phyloP scores from a whole-genome alignment of 495 filamentous ascomycete genomes.

The Penicillium verhagenii region DNA sequence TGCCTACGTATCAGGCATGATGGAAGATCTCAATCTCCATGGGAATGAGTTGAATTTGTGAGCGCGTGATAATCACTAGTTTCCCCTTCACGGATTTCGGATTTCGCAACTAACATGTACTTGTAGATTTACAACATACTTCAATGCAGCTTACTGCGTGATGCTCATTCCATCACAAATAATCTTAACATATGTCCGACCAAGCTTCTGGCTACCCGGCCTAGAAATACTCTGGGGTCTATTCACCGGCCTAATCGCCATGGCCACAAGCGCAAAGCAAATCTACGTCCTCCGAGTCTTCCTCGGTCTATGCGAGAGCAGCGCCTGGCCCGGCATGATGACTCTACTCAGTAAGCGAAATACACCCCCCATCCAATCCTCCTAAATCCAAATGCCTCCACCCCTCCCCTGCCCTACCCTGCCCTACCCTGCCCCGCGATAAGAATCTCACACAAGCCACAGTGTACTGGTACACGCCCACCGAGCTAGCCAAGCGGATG shows the following conservation, averaged over 20 bases:
- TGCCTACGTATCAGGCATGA: slow-evolving; percentile 47
- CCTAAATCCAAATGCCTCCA: too few species aligned
- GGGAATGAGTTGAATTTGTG: slow-evolving; percentile 47
- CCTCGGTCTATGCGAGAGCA: slow-evolving; percentile 33
- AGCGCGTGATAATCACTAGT: neutral
- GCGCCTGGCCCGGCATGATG: slow-evolving; percentile 36
- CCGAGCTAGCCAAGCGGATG: slow-evolving; percentile 48
- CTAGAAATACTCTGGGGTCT: slow-evolving; percentile 51
- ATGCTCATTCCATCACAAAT: slow-evolving; percentile 59
- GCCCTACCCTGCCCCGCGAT: too few species aligned
- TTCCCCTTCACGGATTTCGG: neutral
- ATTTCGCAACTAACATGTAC: too few species aligned
- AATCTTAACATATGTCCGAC: slow-evolving; percentile 52
- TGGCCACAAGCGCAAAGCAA: slow-evolving; percentile 27
- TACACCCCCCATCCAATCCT: too few species aligned
- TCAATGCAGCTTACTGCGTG: slow-evolving; percentile 60
- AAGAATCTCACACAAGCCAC: neutral
- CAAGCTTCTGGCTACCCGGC: slow-evolving; percentile 55
- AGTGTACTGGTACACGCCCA: slow-evolving; percentile 39
- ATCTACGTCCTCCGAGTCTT: slow-evolving; percentile 30
- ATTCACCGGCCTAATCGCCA: slow-evolving; percentile 28
- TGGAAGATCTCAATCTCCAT: slow-evolving; percentile 36
- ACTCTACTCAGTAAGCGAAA: slow-evolving; percentile 26
- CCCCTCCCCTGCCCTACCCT: too few species aligned
- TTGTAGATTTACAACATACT: slow-evolving; percentile 44